These are phyloP conservation scores for Geotrichum aggregatum DNA, from an alignment of 1,139 yeast species.

Conservation along the genomic window DNA sequence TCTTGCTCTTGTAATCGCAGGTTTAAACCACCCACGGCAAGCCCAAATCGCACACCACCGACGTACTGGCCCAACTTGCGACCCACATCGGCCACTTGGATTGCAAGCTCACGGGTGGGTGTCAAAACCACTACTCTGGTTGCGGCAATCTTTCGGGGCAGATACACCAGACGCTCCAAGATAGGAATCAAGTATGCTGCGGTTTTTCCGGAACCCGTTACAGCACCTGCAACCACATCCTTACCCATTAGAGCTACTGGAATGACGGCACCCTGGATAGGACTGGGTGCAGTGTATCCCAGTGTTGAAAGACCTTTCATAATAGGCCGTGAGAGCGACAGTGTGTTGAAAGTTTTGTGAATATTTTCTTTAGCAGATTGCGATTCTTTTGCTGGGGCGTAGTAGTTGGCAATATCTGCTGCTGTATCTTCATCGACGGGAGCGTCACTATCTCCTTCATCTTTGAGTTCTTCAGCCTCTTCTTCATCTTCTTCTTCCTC, in stretches of 20 bases:
- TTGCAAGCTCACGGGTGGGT: conserved; percentile 97
- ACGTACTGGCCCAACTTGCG: conserved; percentile 75
- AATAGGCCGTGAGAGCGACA: conserved; percentile 85
- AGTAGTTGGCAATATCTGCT: conserved; percentile 35
- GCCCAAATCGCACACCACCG: conserved; percentile 70
- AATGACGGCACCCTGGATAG: conserved; percentile 88
- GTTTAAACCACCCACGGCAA: conserved; percentile 97
- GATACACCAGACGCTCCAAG: conserved; percentile 81
- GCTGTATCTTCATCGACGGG: conserved; percentile 32
- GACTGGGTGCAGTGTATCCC: conserved; percentile 83
- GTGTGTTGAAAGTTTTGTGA: conserved; percentile 65
- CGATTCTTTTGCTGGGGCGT: conserved; percentile 37
- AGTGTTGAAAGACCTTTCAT: conserved; percentile 74
- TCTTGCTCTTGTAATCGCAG: conserved; percentile 93
- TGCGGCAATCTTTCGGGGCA: conserved; percentile 78
- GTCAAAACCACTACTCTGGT: conserved; percentile 86
- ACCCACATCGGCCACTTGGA: conserved; percentile 93
- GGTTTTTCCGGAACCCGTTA: conserved; percentile 98
- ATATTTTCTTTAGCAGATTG: conserved; percentile 40
- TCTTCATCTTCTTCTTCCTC: conserved; percentile 34
- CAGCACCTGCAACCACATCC: conserved; percentile 98
- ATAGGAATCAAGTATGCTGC: conserved; percentile 97
- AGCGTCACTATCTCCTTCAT: conserved; percentile 22
- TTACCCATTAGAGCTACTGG: conserved; percentile 91
- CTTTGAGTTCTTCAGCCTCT: conserved; percentile 33